Conservation (phyloP, 306 rosid species). For the Citrullus colocynthis region DNA sequence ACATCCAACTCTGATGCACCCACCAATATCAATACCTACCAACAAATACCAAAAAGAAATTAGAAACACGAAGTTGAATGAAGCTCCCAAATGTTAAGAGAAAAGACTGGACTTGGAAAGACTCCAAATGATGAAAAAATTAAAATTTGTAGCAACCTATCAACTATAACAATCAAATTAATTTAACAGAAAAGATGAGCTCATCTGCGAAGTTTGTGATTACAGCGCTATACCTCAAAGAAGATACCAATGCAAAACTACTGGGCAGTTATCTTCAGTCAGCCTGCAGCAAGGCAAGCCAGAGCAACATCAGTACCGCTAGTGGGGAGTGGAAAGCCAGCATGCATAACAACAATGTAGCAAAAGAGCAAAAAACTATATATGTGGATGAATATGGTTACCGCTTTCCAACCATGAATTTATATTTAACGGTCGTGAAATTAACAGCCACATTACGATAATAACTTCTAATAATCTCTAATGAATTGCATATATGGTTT, state of each 20-base stretch:
- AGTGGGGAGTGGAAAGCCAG: background rate
- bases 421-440: background rate
- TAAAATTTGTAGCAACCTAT: background rate
- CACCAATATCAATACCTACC: conserved; percentile 18
- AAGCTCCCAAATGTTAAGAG: background rate
- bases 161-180: background rate
- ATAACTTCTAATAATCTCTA: background rate
- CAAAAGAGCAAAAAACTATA: background rate
- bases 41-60: background rate
- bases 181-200: background rate
- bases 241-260: conserved; percentile 20
- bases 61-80: background rate
- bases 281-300: conserved; percentile 43
- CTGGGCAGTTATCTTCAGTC: conserved; percentile 22
- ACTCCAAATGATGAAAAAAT: background rate
- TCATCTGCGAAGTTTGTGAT: background rate
- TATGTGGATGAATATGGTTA: background rate
- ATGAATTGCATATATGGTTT: background rate
- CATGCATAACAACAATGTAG: background rate
- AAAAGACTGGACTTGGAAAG: background rate
- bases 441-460: background rate
- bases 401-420: background rate
- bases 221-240: conserved; percentile 40
- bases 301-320: background rate
- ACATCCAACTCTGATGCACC: conserved; percentile 16